phyloP scores from a whole-genome alignment of 345 rosid species.

The Linum trigynum region DNA sequence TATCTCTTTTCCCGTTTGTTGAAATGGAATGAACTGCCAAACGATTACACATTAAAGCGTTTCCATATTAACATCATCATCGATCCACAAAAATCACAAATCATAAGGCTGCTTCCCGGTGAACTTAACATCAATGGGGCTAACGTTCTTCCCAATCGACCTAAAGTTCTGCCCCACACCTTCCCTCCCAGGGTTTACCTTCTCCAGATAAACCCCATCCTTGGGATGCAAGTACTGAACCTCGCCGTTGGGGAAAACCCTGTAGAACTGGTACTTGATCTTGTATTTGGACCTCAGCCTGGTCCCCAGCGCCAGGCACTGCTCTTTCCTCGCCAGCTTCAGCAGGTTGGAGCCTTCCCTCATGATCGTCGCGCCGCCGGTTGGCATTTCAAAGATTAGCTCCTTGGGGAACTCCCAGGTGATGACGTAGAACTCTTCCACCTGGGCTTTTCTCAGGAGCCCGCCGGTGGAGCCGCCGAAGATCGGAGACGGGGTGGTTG shows the following conservation, averaged over 20 bases:
- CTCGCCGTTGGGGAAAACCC: constrained; percentile 88
- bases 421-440: constrained; percentile 86
- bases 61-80: neutral
- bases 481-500: constrained; percentile 82
- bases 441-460: constrained; percentile 66
- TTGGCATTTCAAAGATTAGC: constrained; percentile 93
- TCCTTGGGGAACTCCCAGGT: constrained; percentile 93
- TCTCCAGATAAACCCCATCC: constrained; percentile 93
- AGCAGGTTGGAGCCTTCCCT: constrained; percentile 87
- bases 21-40: too few species aligned
- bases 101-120: constrained; percentile 86
- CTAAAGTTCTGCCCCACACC: constrained; percentile 80
- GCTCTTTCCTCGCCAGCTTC: constrained; percentile 91
- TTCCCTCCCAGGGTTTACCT: constrained; percentile 75
- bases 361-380: constrained; percentile 93
- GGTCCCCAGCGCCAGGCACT: constrained; percentile 86
- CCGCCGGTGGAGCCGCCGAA: constrained; percentile 90
- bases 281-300: constrained; percentile 91
- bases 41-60: too few species aligned
- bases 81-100: constrained; percentile 31
- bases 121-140: constrained; percentile 88
- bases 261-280: constrained; percentile 89
- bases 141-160: constrained; percentile 82
- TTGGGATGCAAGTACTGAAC: constrained; percentile 93
- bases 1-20: too few species aligned